Evolutionary conservation across 1,284 basidiomycete species (phyloP).

Genomic region (Irpex sp.): DNA sequence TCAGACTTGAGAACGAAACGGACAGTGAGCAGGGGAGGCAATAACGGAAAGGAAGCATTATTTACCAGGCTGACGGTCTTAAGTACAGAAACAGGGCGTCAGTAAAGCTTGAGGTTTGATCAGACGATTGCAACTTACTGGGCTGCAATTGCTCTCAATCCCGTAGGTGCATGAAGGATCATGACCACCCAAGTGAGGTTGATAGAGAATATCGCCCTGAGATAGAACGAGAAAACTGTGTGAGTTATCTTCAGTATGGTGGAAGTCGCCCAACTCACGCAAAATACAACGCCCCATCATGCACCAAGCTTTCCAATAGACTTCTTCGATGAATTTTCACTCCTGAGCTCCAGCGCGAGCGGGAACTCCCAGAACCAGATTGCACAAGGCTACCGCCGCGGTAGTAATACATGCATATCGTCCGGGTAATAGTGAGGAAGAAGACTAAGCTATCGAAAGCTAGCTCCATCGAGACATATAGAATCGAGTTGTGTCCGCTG

Average conservation of each 20-base stretch:
- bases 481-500: background rate
- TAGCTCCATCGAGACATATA: background rate
- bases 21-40: background rate
- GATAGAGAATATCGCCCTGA: background rate
- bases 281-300: background rate
- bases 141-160: background rate
- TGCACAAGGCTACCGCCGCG: background rate
- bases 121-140: background rate
- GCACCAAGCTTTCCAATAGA: background rate
- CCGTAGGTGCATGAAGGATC: background rate
- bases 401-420: background rate
- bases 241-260: background rate
- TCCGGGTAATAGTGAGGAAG: background rate
- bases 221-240: background rate
- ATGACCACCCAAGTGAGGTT: background rate
- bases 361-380: background rate
- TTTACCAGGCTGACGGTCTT: background rate
- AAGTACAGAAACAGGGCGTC: background rate
- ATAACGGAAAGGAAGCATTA: background rate
- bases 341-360: background rate
- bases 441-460: background rate
- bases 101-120: background rate
- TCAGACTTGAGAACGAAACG: background rate
- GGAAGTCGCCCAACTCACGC: background rate
- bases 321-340: background rate